These are phyloP conservation scores for Ceratocystis papillata DNA, from an alignment of 2,329 filamentous ascomycete species.

Conservation along the genomic window DNA sequence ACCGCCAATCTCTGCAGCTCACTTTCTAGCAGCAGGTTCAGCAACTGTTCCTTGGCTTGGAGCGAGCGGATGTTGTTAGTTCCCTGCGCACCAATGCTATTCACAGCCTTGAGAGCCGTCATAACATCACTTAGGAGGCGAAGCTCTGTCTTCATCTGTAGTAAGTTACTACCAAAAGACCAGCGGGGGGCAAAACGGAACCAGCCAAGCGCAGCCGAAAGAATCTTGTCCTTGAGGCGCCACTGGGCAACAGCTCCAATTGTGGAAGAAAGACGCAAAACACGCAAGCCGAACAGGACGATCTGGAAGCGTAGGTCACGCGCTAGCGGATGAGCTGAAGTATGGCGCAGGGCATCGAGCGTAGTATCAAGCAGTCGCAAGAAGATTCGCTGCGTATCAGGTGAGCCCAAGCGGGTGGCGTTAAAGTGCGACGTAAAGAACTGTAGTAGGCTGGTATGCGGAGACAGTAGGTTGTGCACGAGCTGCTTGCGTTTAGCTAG, in stretches of 20 bases:
- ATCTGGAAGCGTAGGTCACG: conserved; percentile 87
- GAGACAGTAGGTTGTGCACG: conserved; percentile 72
- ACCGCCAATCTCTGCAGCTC: conserved; percentile 75
- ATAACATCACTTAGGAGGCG: conserved; percentile 69
- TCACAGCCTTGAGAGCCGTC: conserved; percentile 52
- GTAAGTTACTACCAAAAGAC: conserved; percentile 88
- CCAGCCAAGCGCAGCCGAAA: conserved; percentile 82
- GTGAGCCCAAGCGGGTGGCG: conserved; percentile 73
- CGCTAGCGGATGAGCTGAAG: conserved; percentile 60
- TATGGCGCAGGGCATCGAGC: conserved; percentile 51
- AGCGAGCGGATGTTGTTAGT: conserved; percentile 52
- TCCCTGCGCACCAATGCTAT: conserved; percentile 45
- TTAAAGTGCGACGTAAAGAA: conserved; percentile 94
- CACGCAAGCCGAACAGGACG: conserved; percentile 67
- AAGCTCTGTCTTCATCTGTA: conserved; percentile 89
- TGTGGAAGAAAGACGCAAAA: conserved; percentile 62
- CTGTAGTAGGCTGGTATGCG: conserved; percentile 74
- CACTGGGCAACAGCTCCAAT: conserved; percentile 56
- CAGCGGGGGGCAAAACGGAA: conserved; percentile 74
- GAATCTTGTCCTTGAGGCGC: conserved; percentile 76
- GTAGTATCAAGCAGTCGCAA: conserved; percentile 70
- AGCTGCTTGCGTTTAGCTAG: conserved; percentile 65
- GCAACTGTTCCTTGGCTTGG: conserved; percentile 69
- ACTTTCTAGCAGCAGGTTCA: conserved; percentile 68
- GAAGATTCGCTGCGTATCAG: conserved; percentile 72